phyloP scores from a whole-genome alignment of 805 yeast species.

The Hanseniaspora taiwanica region DNA sequence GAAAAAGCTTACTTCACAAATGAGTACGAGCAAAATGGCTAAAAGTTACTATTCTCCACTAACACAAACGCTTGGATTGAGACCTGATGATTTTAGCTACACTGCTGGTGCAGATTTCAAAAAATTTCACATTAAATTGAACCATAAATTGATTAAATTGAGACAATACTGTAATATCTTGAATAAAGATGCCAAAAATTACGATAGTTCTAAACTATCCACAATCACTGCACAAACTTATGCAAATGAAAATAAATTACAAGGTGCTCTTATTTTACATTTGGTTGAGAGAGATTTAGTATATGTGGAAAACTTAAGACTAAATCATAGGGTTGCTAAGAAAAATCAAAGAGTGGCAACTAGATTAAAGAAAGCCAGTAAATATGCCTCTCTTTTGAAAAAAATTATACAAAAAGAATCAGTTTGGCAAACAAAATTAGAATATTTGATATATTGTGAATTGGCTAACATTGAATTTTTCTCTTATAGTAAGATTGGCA shows the following conservation, averaged over 20 bases:
- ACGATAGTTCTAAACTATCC: conserved; percentile 33
- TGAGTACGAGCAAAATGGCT: no score
- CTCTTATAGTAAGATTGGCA: no score
- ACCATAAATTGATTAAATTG: conserved; percentile 45
- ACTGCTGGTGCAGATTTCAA: conserved; percentile 54
- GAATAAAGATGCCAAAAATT: conserved; percentile 54
- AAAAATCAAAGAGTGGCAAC: conserved; percentile 42
- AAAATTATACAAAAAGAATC: conserved; percentile 28
- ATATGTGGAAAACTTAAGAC: conserved; percentile 17
- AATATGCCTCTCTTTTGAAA: conserved; percentile 31
- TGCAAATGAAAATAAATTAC: conserved; percentile 31
- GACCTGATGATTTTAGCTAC: conserved; percentile 47
- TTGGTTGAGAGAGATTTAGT: conserved; percentile 61
- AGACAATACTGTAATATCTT: conserved; percentile 53
- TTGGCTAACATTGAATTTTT: conserved; percentile 34
- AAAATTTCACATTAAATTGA: conserved; percentile 50
- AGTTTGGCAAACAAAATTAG: conserved; percentile 25
- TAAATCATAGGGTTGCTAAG: conserved; percentile 22
- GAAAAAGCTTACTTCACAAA: no score
- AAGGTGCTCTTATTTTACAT: conserved; percentile 46
- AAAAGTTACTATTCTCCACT: conserved; percentile 21
- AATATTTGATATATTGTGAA: conserved; percentile 30
- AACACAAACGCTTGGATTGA: conserved; percentile 31
- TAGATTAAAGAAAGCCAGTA: conserved; percentile 53
- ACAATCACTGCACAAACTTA: conserved; percentile 37